Evolutionary conservation across 192 early-diverging fungal genomes (phyloP), one percentile per base, ranked within the genome.

Genomic region (Backusella macrospora): DNA sequence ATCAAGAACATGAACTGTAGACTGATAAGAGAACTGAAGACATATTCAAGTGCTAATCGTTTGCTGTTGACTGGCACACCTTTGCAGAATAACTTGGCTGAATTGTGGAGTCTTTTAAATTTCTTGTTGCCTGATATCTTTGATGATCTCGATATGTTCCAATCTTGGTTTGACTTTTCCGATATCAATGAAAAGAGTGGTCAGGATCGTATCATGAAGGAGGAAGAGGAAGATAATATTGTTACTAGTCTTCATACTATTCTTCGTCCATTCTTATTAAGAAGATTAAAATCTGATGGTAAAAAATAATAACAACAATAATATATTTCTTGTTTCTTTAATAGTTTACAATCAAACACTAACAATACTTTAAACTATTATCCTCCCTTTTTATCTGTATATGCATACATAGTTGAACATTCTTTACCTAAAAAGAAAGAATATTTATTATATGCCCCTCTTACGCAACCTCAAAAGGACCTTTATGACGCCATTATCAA

Each of bases 81-180:
- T 14, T 82, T 99, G 45, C 94, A 94, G 84, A 99, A 99, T 82
- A 96, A 96, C 76, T 77, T 99, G 46, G 81, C 89, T 1, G 96
- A 99, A 77, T 88, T 99, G 9, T 99, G 97, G 97, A 93, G 94
- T 73, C 81, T 99, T 67, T 86, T 99, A 18, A 96, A 99, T 76
- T 99, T 97, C 68, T 83, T 98, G 21, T 81, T 97, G 59, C 97
- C 97, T n/a, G 93, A 96, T 76, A 95, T 99, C 42, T 99, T 99
- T 81, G 90, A 94, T 63, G 92, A 93, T 63, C 83, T 93, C 49
- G 92, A 92, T 49, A 90, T 85, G 67, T 98, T 98, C 83, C 89
- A 94, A 63, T 87, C 86, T 23, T 97, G 94, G 89, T 95, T 96
- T 75, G 90, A 93, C 67, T 92, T 95, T 73, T 86, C 87, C 34